A percentile compares a stretch with the other conserved stretches of the same genome.
These are phyloP conservation scores for Leishmania turanica DNA, from an alignment of 208 protist genomes.

Conservation along the genomic window DNA sequence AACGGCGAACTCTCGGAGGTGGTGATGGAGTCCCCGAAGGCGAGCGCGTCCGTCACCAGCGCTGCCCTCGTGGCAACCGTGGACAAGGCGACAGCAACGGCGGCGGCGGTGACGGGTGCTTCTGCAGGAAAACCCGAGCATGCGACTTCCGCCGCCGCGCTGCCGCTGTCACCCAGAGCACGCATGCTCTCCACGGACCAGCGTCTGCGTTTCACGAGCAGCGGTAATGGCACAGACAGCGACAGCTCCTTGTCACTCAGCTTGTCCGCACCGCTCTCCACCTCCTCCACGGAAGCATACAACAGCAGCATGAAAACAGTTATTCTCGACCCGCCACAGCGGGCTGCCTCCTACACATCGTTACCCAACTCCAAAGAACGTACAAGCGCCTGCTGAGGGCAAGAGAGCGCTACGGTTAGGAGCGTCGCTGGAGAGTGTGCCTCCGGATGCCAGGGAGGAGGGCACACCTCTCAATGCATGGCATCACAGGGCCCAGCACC, in stretches of 20 bases:
- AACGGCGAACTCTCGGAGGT: conserved; percentile 52
- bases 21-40: conserved; percentile 32
- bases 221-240: not conserved
- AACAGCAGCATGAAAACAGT: not conserved
- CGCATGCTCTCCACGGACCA: not conserved
- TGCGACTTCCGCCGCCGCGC: not conserved
- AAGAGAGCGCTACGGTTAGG: not conserved
- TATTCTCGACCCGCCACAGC: not conserved
- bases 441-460: not conserved
- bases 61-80: conserved; percentile 5
- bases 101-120: not conserved
- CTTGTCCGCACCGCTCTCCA: not conserved
- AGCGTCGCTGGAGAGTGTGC: not conserved
- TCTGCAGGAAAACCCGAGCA: not conserved
- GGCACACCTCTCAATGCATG: not conserved
- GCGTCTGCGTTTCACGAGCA: not conserved
- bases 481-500: not conserved
- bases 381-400: conserved; percentile 7
- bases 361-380: conserved; percentile 13
- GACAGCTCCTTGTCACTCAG: not conserved
- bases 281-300: not conserved
- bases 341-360: conserved; percentile 7
- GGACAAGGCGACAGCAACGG: not conserved
- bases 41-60: conserved; percentile 3
- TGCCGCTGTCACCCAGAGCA: not conserved